Conservation (phyloP, 768 basidiomycete species). For the Inosperma sp. region DNA sequence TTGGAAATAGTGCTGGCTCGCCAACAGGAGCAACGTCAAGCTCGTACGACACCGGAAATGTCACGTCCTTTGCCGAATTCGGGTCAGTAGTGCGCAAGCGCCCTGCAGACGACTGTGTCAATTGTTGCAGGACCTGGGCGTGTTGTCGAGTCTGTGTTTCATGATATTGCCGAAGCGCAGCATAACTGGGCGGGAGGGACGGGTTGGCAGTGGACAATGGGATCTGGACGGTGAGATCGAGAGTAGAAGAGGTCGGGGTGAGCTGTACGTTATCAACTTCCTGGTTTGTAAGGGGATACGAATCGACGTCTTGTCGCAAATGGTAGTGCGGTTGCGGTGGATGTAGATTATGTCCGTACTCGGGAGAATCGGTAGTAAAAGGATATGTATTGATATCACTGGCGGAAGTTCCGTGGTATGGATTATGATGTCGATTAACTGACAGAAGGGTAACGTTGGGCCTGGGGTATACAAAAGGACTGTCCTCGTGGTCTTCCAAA, state of each 20-base stretch:
- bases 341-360: not conserved
- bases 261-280: not conserved
- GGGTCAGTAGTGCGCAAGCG: not conserved
- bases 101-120: conserved; percentile 1
- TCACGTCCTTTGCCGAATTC: not conserved
- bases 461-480: conserved; percentile 4
- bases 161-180: conserved; percentile 9
- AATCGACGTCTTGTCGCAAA: not conserved
- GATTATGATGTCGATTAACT: not conserved
- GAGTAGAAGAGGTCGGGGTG: not conserved
- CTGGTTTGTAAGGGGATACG: not conserved
- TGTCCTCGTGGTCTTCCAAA: not conserved
- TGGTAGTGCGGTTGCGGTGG: not conserved
- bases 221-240: not conserved
- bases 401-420: not conserved
- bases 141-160: conserved; percentile 9
- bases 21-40: conserved; percentile 2
- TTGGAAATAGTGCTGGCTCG: conserved; percentile 4
- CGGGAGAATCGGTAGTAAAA: not conserved
- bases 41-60: not conserved
- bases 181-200: not conserved
- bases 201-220: not conserved
- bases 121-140: conserved; percentile 4
- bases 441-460: not conserved
- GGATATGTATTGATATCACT: conserved; percentile 1